Conservation (phyloP, 129 eudicot genomes). For the Flaveria trinervia region DNA sequence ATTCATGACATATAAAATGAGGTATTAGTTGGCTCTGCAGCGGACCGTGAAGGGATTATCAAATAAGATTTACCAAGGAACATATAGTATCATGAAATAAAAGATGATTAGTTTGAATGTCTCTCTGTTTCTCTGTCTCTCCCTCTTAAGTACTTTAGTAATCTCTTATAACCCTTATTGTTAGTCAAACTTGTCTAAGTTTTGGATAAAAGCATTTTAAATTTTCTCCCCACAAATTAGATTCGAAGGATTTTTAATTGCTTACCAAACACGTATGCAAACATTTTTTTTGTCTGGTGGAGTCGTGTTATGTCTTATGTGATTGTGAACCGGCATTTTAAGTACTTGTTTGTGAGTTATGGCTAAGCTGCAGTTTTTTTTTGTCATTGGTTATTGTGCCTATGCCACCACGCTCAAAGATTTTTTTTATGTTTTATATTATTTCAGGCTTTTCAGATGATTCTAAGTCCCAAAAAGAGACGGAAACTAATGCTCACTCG, state of each 20-base stretch:
- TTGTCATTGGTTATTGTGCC: neutral
- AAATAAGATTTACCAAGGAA: neutral
- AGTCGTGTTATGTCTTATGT: neutral
- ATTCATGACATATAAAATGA: neutral
- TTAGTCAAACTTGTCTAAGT: neutral
- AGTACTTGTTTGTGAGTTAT: neutral
- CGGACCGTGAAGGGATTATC: neutral
- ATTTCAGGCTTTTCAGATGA: constrained; percentile 65
- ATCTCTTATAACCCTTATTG: neutral
- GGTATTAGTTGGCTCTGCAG: neutral
- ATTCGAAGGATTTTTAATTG: neutral
- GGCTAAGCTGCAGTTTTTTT: neutral
- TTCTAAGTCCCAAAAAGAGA: constrained; percentile 48
- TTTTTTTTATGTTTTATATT: constrained; percentile 2
- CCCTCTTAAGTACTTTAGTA: constrained; percentile 2
- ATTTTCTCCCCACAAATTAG: neutral
- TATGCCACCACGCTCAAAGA: neutral
- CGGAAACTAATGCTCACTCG: constrained; percentile 35
- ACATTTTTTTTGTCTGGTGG: constrained; percentile 3
- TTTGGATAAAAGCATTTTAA: neutral
- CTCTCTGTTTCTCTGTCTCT: neutral
- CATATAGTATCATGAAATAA: neutral
- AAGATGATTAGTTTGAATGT: constrained; percentile 7
- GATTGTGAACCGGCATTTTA: neutral
- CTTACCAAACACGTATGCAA: neutral